Base-by-base conservation (phyloP, 2,329 filamentous ascomycete species). In the Aureobasidium melanogenum region DNA sequence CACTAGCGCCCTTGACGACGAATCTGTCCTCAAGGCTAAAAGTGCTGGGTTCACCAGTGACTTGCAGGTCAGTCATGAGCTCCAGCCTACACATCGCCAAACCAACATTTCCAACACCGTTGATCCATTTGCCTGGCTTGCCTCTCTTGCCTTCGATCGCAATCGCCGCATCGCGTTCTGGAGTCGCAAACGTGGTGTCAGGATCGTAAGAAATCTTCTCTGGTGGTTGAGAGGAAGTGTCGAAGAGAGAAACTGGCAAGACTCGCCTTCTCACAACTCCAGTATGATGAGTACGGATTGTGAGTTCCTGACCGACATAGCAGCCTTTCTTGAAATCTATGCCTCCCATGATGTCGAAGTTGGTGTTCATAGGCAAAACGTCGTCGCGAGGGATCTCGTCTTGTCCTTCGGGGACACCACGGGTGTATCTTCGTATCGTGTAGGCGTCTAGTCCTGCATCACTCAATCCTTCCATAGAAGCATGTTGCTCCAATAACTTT, bases 271-370 rank as follows among this genome's bases (percentile, higher is more conserved):
- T 82, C 43, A 99, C 90, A 17, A 99, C 90, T 24, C 94, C 94
- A 14, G 88, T 92, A 75, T 99, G 94, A 72, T 92, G 88, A 1
- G 94, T 99, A 44, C 94, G 87, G 66, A 97, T 96, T 1, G 94
- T 97, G 65, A 99, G 82, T 74, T 99, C 94, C 75, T 99, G 94
- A 0, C 94, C 94, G 8, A 97, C 85, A 74, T 99, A 99, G 76
- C 94, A 99, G 8, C 94, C 94, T 77, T 99, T 99, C 70, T 85
- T 85, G 77, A 94, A 99, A 75, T 97, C 90, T 66, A 99, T 87
- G 28, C 85, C 94, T 51, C 84, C 82, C 81, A 89, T 89, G 63
- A 89, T 77, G 74, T 99, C 94, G 72, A 97, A 82, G 72, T 97
- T 97, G 70, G 82, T 87, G 75, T 97, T 93, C 73, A 92, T 87